These are phyloP conservation scores for Salvia hispanica DNA, from an alignment of 257 asterid species.

Conservation along the genomic window DNA sequence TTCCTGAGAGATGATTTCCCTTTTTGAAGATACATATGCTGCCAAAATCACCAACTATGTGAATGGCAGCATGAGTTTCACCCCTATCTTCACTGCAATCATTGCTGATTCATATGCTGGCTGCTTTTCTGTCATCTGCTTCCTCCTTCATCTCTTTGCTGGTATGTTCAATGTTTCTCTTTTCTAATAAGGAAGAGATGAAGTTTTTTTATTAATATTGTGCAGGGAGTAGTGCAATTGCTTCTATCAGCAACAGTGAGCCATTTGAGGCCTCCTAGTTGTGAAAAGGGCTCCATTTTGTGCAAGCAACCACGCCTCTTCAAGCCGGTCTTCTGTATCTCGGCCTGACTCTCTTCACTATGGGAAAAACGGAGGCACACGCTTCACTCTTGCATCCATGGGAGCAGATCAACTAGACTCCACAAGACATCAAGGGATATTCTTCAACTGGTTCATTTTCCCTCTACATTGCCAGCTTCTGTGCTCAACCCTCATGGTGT, in stretches of 20 bases:
- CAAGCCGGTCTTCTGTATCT: conserved; percentile 49
- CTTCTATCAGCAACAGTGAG: conserved; percentile 48
- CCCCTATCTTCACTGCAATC: conserved; percentile 69
- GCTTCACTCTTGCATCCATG: conserved; percentile 68
- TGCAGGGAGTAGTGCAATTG: conserved; percentile 51
- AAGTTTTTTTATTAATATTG: neutral
- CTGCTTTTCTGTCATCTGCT: conserved; percentile 74
- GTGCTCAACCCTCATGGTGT: conserved; percentile 55
- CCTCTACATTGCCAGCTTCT: conserved; percentile 49
- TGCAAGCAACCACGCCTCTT: conserved; percentile 47
- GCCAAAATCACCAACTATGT: conserved; percentile 66
- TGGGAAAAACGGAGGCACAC: conserved; percentile 69
- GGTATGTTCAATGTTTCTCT: neutral
- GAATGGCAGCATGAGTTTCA: conserved; percentile 65
- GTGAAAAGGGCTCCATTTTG: conserved; percentile 39
- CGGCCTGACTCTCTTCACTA: conserved; percentile 45
- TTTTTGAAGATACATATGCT: conserved; percentile 62
- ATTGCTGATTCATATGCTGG: conserved; percentile 76
- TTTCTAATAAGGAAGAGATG: neutral
- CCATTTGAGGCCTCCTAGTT: conserved; percentile 52
- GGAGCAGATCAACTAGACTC: conserved; percentile 63
- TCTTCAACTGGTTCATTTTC: conserved; percentile 69
- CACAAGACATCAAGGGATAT: conserved; percentile 48
- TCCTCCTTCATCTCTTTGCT: conserved; percentile 41
- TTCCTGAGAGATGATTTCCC: conserved; percentile 73